Evolutionary conservation across 2,329 filamentous ascomycete species (phyloP), one percentile per base, ranked within the genome.

Genomic region (Elsinoe australis): DNA sequence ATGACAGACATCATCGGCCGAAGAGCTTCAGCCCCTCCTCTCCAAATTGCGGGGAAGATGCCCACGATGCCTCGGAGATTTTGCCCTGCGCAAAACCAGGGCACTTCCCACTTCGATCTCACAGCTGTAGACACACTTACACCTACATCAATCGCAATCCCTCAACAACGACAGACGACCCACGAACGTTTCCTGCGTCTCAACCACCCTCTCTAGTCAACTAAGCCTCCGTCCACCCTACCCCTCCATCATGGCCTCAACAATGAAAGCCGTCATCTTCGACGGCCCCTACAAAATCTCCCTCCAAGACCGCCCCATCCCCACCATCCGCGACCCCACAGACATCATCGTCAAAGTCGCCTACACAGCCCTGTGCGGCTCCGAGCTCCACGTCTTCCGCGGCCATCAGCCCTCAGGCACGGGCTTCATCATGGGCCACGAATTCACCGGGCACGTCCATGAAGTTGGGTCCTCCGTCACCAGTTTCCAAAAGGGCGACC

Each of bases 211-310:
- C 7, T 29, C 26, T 12, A 29, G 26, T n/a, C 26, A 29, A 29
- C 26, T 7, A 7, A 29, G 26, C 26, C 12, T 29, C 26, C 26
- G 7, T 7, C 26, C 26, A 7, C 26, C 7, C 26, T 29, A 29
- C 26, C 12, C 26, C 26, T 29, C 12, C 38, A 44, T 17, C 31
- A 39, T 31, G 24, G 31, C 45, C 12, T 28, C 19, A 50, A 85
- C 77, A 0, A 95, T 95, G 89, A 85, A 85, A 65, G 87, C 87
- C 22, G 86, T 95, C 22, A 78, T 95, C 48, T 94, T 95, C 69
- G 82, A 90, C 53, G 87, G 83, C 2, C 83, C 85, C 3, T 74
- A 77, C 59, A 80, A 85, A 60, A 59, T 94, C 48, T 82, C 76
- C 1, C 67, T 95, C 49, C 83, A 94, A 67, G 79, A 92, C 51